A percentile compares a stretch with the other conserved stretches of the same genome.
Evolutionary conservation across 176 grass and related monocot species (phyloP).

Genomic region (Raddia guianensis): DNA sequence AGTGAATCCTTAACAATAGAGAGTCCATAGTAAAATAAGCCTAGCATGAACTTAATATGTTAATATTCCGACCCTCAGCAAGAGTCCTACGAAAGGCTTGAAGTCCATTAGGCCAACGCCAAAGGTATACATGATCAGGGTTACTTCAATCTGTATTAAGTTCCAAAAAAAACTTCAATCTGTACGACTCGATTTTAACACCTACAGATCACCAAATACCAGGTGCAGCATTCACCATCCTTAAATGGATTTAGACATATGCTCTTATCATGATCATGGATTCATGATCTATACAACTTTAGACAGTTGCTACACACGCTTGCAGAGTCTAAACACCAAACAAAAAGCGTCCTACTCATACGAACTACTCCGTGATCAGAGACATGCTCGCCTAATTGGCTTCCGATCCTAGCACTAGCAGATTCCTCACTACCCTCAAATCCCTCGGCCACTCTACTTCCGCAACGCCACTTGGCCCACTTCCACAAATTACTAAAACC

Average conservation of each 20-base stretch:
- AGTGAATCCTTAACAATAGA: slow-evolving; percentile 1
- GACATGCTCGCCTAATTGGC: background rate
- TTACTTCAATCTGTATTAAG: background rate
- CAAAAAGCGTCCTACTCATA: background rate
- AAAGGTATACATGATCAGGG: background rate
- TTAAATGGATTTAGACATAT: background rate
- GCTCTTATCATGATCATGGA: background rate
- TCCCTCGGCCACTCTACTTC: background rate
- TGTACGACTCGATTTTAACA: background rate
- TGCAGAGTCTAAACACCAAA: background rate
- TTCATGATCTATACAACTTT: background rate
- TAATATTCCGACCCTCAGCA: background rate
- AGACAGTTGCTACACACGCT: background rate
- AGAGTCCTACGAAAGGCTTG: background rate
- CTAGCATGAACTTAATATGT: background rate
- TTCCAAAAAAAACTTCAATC: background rate
- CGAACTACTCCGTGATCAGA: background rate
- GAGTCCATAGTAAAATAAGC: background rate
- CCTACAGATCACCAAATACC: background rate
- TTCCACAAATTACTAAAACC: background rate
- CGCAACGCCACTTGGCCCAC: background rate
- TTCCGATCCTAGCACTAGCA: background rate
- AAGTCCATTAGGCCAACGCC: background rate
- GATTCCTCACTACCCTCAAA: background rate
- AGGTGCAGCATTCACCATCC: background rate